phyloP scores from a whole-genome alignment of 345 rosid genomes.

The Boechera retrofracta region DNA sequence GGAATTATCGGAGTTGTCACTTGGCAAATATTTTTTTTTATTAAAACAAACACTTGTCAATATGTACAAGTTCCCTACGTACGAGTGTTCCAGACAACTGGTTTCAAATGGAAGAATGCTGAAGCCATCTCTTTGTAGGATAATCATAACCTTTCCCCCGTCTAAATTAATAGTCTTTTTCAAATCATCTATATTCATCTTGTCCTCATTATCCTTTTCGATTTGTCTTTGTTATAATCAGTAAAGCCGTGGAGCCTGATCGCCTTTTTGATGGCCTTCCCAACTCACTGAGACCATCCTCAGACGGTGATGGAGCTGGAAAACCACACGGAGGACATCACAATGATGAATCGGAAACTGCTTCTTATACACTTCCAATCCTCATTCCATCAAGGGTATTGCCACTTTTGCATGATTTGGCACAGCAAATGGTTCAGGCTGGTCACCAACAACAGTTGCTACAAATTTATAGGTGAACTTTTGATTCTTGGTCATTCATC shows the following conservation, averaged over 20 bases:
- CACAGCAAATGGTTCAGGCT: conserved; percentile 92
- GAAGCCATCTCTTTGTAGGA: not conserved
- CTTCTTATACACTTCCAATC: conserved; percentile 73
- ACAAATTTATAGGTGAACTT: conserved; percentile 70
- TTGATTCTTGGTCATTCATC: conserved; percentile 22
- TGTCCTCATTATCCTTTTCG: conserved; percentile 7
- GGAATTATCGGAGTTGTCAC: not conserved
- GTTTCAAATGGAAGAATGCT: not conserved
- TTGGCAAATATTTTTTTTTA: not conserved
- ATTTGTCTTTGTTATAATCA: conserved; percentile 48
- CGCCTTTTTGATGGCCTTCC: conserved; percentile 96
- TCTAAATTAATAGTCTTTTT: too few relatives aligned
- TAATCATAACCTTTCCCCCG: not conserved
- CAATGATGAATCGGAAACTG: conserved; percentile 59
- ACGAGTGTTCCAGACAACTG: not conserved
- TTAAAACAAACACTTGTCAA: not conserved
- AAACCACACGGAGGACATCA: conserved; percentile 64
- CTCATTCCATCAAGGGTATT: conserved; percentile 86
- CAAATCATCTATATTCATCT: conserved; percentile 26
- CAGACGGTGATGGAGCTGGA: conserved; percentile 56
- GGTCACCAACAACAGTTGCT: conserved; percentile 81
- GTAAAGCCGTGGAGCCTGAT: conserved; percentile 96
- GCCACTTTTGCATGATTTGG: conserved; percentile 91
- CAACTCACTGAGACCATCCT: conserved; percentile 83
- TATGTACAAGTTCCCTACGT: not conserved